These are phyloP conservation scores for Mangifera indica DNA, from an alignment of 345 rosid genomes.

Conservation along the genomic window DNA sequence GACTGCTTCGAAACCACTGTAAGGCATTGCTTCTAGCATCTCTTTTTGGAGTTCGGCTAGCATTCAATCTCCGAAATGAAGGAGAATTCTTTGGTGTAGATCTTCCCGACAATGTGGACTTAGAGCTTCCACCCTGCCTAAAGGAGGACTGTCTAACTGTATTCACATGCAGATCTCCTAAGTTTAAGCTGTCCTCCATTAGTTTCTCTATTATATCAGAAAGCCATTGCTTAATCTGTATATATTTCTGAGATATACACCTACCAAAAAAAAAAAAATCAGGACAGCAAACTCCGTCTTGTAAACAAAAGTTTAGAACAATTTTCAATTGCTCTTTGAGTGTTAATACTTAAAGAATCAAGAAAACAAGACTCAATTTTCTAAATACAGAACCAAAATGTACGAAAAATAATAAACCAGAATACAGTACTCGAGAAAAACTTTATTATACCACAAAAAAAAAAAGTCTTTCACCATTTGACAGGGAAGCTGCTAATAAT, in stretches of 20 bases:
- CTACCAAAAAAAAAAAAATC: conserved; percentile 9
- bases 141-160: conserved; percentile 47
- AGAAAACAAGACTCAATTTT: conserved; percentile 7
- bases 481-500: background rate
- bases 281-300: background rate
- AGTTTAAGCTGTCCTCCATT: conserved; percentile 60
- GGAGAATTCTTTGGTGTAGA: conserved; percentile 78
- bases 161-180: conserved; percentile 45
- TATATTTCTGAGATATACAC: background rate
- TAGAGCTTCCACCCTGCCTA: conserved; percentile 54
- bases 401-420: background rate
- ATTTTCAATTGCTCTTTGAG: conserved; percentile 13
- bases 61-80: conserved; percentile 52
- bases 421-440: background rate
- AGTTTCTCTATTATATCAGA: conserved; percentile 14
- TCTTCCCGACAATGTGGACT: conserved; percentile 69
- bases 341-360: conserved; percentile 7
- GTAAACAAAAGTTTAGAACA: background rate
- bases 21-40: conserved; percentile 56
- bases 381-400: background rate
- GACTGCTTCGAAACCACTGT: conserved; percentile 80
- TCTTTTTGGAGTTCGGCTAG: conserved; percentile 78
- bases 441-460: background rate
- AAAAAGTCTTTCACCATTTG: background rate
- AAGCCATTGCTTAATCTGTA: conserved; percentile 16